Evolutionary conservation across 495 filamentous ascomycete species (phyloP).

Genomic region (Aspergillus nidulans): DNA sequence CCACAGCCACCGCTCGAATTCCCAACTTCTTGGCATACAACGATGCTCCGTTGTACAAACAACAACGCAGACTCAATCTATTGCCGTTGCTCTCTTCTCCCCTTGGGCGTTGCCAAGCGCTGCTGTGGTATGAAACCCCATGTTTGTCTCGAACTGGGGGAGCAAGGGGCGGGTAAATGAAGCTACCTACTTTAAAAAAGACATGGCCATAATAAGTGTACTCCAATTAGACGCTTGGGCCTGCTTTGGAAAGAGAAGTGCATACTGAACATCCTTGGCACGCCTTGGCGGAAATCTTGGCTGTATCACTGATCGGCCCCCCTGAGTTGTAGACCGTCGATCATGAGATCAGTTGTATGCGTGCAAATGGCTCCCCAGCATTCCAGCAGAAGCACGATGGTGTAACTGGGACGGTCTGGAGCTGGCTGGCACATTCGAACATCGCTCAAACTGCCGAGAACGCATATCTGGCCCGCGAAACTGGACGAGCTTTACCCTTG

Average conservation of each 20-base stretch:
- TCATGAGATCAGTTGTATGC: constrained; percentile 17
- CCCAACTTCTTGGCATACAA: constrained; percentile 1
- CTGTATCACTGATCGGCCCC: constrained; percentile 13
- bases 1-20: constrained; percentile 7
- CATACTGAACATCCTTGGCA: constrained; percentile 15
- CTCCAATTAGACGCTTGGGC: neutral
- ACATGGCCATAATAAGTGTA: neutral
- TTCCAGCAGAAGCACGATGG: neutral
- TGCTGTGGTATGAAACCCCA: constrained; percentile 22
- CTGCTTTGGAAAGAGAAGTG: neutral
- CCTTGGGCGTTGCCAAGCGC: constrained; percentile 23
- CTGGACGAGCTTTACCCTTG: neutral
- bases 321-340: constrained; percentile 15
- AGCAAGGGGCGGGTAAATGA: constrained; percentile 16
- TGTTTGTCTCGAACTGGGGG: constrained; percentile 5
- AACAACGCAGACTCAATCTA: neutral
- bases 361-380: neutral
- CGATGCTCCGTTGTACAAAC: constrained; percentile 7
- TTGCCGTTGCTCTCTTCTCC: constrained; percentile 1
- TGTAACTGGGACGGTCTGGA: constrained; percentile 8
- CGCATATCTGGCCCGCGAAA: neutral
- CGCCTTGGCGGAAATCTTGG: constrained; percentile 23
- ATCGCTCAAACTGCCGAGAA: neutral
- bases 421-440: constrained; percentile 4
- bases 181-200: neutral